These are phyloP conservation scores for Melastoma malabathricum DNA, from an alignment of 345 rosid species.

Conservation along the genomic window DNA sequence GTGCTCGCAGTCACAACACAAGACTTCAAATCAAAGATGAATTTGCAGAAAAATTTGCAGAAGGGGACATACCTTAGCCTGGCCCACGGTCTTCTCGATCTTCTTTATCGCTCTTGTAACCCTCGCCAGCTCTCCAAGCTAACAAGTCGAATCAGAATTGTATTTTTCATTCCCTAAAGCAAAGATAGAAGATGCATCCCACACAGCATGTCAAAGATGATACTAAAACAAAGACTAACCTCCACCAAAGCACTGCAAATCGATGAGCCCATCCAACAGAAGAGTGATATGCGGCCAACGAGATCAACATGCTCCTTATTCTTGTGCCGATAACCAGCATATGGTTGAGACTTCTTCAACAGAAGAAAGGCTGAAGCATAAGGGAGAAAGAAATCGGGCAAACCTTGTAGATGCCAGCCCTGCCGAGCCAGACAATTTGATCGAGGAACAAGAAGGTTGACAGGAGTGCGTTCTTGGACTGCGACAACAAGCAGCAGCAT, in stretches of 20 bases:
- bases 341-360: neutral
- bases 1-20: neutral
- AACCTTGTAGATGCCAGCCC: constrained; percentile 92
- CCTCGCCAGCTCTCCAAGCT: constrained; percentile 84
- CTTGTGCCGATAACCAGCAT: constrained; percentile 18
- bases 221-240: constrained; percentile 34
- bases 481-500: constrained; percentile 13
- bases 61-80: constrained; percentile 33
- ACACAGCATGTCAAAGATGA: neutral
- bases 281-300: constrained; percentile 69
- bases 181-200: constrained; percentile 57
- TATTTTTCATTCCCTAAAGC: constrained; percentile 63
- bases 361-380: neutral
- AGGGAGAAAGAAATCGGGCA: constrained; percentile 1
- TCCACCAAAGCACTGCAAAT: constrained; percentile 62
- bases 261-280: constrained; percentile 87
- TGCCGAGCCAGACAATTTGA: constrained; percentile 94
- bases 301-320: constrained; percentile 77
- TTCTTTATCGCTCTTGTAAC: constrained; percentile 67
- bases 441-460: constrained; percentile 91
- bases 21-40: neutral
- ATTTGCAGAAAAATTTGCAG: neutral
- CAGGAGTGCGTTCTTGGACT: constrained; percentile 83
- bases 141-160: neutral
- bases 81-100: constrained; percentile 59